Evolutionary conservation across 768 basidiomycete genomes (phyloP).

Genomic region (Rhizopogon sp.): DNA sequence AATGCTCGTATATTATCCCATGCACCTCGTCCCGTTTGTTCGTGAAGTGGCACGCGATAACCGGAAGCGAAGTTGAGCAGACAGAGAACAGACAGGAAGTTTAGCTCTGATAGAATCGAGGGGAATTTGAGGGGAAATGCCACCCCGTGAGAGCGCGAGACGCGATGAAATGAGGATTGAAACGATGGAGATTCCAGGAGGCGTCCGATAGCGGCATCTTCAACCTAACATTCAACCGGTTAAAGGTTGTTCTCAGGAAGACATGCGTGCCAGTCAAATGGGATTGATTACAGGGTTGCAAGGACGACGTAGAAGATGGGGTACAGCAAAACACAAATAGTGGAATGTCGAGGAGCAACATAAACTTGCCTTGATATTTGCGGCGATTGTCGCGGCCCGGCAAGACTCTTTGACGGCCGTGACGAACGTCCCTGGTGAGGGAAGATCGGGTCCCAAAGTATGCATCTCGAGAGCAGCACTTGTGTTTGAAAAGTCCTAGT

Average conservation of each 20-base stretch:
- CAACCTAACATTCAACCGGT: constrained; percentile 41
- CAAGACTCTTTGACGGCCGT: constrained; percentile 52
- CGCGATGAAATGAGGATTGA: constrained; percentile 52
- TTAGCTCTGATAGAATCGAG: constrained; percentile 69
- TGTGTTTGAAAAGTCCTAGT: too few relatives aligned
- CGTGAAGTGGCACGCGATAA: constrained; percentile 70
- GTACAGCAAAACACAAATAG: background rate
- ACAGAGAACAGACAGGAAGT: constrained; percentile 71
- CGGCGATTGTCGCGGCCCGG: constrained; percentile 37
- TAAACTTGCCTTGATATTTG: constrained; percentile 49
- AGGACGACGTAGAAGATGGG: background rate
- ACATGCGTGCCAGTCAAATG: background rate
- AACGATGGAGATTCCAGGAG: constrained; percentile 65
- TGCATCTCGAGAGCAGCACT: background rate
- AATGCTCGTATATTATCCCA: constrained; percentile 81
- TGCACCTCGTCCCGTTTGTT: constrained; percentile 70
- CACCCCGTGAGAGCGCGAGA: constrained; percentile 64
- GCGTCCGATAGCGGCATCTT: constrained; percentile 49
- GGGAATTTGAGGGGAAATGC: constrained; percentile 77
- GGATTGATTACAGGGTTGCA: background rate
- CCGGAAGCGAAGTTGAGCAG: constrained; percentile 83
- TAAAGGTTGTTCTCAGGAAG: constrained; percentile 2
- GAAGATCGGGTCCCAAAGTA: constrained; percentile 21
- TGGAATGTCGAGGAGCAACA: background rate
- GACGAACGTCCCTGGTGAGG: constrained; percentile 44